These are phyloP conservation scores for Malus domestica DNA, from an alignment of 306 rosid species.

Conservation along the genomic window DNA sequence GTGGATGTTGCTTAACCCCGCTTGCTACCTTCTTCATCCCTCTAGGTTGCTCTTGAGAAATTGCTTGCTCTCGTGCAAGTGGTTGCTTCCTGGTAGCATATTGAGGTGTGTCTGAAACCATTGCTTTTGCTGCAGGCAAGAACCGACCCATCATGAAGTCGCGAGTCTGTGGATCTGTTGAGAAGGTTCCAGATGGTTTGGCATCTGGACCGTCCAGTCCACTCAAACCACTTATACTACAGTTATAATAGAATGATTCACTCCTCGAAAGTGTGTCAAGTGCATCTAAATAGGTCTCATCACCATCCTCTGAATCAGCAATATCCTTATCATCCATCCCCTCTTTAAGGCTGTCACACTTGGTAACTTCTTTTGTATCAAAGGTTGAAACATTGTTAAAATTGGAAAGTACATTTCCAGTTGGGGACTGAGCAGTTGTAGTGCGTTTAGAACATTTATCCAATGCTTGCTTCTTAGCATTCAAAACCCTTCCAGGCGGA, in stretches of 20 bases:
- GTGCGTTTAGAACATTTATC: conserved; percentile 27
- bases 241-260: conserved; percentile 63
- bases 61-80: conserved; percentile 36
- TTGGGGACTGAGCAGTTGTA: conserved; percentile 22
- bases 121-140: conserved; percentile 84
- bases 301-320: conserved; percentile 46
- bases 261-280: conserved; percentile 65
- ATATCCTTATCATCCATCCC: conserved; percentile 21
- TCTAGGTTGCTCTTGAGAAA: conserved; percentile 40
- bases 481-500: conserved; percentile 64
- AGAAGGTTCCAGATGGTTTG: conserved; percentile 35
- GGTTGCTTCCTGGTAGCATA: conserved; percentile 39
- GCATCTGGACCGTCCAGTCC: conserved; percentile 50
- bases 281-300: conserved; percentile 60
- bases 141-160: conserved; percentile 85
- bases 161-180: conserved; percentile 43
- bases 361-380: conserved; percentile 17
- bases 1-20: conserved; percentile 22
- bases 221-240: conserved; percentile 67
- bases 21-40: conserved; percentile 28
- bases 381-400: conserved; percentile 21
- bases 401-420: conserved; percentile 20
- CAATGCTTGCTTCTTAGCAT: conserved; percentile 28
- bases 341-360: conserved; percentile 21
- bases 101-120: conserved; percentile 58